A percentile compares a stretch with the other conserved stretches of the same genome.
These are phyloP conservation scores for Gracilaria domingensis DNA, from an alignment of 23 red algal genomes.

Conservation along the genomic window DNA sequence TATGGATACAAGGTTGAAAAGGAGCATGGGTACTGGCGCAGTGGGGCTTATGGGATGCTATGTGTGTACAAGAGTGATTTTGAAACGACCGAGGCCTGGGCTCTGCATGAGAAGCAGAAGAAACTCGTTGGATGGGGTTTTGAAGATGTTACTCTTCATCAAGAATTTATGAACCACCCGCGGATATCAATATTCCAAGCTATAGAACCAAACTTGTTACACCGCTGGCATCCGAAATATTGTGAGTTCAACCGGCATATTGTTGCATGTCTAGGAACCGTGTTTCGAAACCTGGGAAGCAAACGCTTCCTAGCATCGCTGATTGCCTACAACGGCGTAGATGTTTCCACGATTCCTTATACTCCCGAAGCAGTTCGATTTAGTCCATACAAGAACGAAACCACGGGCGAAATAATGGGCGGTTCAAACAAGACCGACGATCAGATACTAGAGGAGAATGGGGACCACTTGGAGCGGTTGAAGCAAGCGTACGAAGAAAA, in stretches of 20 bases:
- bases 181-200: constrained; percentile 57
- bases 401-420: constrained; percentile 33
- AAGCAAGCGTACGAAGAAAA: neutral
- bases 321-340: constrained; percentile 34
- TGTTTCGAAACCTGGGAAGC: constrained; percentile 63
- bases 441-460: neutral
- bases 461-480: neutral
- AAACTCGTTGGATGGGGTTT: constrained; percentile 54
- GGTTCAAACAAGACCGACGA: neutral
- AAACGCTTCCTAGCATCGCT: constrained; percentile 39
- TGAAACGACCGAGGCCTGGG: constrained; percentile 37
- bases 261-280: constrained; percentile 48
- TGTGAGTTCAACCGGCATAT: constrained; percentile 50
- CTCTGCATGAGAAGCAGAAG: constrained; percentile 4
- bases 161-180: constrained; percentile 51
- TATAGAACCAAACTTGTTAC: constrained; percentile 57
- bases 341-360: constrained; percentile 18
- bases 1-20: constrained; percentile 39
- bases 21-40: constrained; percentile 68
- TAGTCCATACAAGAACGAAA: constrained; percentile 50
- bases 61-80: constrained; percentile 68
- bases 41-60: constrained; percentile 51
- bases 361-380: constrained; percentile 26
- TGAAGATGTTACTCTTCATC: constrained; percentile 58
- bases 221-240: constrained; percentile 65